Evolutionary conservation across 2,329 filamentous ascomycete species (phyloP), one percentile per base, ranked within the genome.

Genomic region (Claviceps purpurea): DNA sequence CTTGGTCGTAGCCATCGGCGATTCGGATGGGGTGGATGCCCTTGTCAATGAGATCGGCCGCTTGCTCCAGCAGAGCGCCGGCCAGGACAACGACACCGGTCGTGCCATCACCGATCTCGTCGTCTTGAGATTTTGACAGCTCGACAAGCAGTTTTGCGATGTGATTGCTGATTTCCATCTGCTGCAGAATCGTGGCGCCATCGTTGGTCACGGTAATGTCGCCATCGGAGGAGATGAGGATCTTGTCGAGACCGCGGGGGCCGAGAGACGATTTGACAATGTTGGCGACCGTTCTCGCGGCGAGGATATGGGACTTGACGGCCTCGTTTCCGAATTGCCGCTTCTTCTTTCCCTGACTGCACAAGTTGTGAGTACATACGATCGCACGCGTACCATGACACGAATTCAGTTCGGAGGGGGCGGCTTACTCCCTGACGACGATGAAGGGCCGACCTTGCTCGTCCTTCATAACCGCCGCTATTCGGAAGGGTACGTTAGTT

Each of bases 171-270:
- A 98, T 91, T 74, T 98, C 93, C 93, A 98, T 98, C 79, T 95
- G 89, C 62, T 88, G 85, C 60, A 98, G 77, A 63, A 98, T 98
- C 46, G 93, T 98, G 52, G 94, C 94, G 64, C 93, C 93, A 73
- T 98, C 93, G 74, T 98, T 98, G 60, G 93, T 98, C 56, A 98
- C 89, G 56, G 93, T 98, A 69, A 98, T 98, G 71, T 98, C 93
- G 68, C 93, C 93, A 68, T 98, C 93, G 56, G 93, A 87, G 50
- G 93, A 98, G 63, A 98, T 98, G 62, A 98, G 81, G 66, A 98
- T 98, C 77, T 98, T 98, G 77, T 98, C 93, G 65, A 98, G 83
- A 57, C 93, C 93, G 61, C 93, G 86, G 51, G 93, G 93, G 49
- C 93, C 93, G 62, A 98, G 78, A 58, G 94, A 98, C 56, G 89